phyloP scores from a whole-genome alignment of 2,329 filamentous ascomycete species.

The Botrytis medusae region DNA sequence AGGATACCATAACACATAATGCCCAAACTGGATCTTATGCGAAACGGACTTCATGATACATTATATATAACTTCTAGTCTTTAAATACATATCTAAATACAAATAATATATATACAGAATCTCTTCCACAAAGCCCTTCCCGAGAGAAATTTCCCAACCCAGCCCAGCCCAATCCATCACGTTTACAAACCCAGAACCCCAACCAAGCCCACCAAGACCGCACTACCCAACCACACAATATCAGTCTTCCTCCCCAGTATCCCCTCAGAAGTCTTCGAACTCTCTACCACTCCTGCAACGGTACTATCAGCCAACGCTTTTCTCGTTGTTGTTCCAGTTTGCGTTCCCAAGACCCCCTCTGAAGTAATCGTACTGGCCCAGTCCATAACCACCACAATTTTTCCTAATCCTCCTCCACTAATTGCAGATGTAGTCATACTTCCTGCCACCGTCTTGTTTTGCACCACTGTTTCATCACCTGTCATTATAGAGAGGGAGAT shows the following conservation, averaged over 20 bases:
- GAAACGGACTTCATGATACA: background rate
- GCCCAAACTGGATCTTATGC: background rate
- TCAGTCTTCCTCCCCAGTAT: too few species aligned
- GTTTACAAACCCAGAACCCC: background rate
- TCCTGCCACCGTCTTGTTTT: background rate
- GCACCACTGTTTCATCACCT: background rate
- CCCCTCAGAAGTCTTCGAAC: background rate
- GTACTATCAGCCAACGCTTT: background rate
- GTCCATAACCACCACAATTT: constrained; percentile 16
- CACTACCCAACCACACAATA: background rate
- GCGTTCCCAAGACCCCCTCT: background rate
- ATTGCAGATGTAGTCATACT: background rate
- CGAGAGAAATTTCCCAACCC: background rate
- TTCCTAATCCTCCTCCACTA: background rate
- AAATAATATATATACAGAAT: background rate
- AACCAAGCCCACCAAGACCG: background rate
- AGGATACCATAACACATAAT: background rate
- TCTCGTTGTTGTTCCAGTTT: background rate
- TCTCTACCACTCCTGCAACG: background rate
- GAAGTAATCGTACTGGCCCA: background rate
- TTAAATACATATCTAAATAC: background rate
- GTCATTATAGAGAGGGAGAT: background rate
- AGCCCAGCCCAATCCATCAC: background rate
- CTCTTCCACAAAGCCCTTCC: background rate
- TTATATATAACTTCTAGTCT: background rate